A percentile compares a stretch with the other conserved stretches of the same genome.
Conservation (phyloP, 768 basidiomycete genomes). For the Hericium coralloides region DNA sequence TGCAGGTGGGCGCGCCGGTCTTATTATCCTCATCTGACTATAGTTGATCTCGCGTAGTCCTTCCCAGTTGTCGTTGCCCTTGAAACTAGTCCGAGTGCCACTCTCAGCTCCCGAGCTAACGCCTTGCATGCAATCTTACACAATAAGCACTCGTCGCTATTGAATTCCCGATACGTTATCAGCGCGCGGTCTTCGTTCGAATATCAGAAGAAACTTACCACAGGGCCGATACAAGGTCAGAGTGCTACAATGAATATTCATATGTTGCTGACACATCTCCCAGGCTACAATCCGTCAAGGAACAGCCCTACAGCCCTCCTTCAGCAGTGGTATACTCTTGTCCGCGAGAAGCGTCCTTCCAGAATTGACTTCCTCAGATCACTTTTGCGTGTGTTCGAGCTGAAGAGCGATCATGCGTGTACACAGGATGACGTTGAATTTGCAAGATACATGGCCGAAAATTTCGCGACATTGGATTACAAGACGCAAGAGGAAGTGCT, state of each 20-base stretch:
- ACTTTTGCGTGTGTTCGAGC: constrained; percentile 75
- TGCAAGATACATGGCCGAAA: constrained; percentile 89
- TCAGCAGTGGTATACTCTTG: constrained; percentile 84
- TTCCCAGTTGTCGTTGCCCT: constrained; percentile 88
- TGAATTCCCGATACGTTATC: constrained; percentile 77
- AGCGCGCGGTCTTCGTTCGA: constrained; percentile 77
- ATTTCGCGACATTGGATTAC: constrained; percentile 87
- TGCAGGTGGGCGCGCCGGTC: constrained; percentile 48
- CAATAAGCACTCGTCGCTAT: constrained; percentile 79
- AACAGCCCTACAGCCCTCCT: constrained; percentile 63
- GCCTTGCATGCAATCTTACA: constrained; percentile 77
- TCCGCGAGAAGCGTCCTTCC: constrained; percentile 82
- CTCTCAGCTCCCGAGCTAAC: constrained; percentile 65
- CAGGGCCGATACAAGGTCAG: constrained; percentile 45
- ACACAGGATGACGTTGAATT: constrained; percentile 81
- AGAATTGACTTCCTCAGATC: constrained; percentile 85
- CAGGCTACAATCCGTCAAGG: constrained; percentile 57
- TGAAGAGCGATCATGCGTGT: constrained; percentile 45
- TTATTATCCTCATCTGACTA: background rate
- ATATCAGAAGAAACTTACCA: constrained; percentile 59
- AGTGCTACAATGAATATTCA: background rate
- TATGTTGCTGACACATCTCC: background rate
- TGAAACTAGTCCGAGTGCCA: constrained; percentile 67
- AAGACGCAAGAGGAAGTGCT: constrained; percentile 92
- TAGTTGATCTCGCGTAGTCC: constrained; percentile 38